phyloP scores from a whole-genome alignment of 179 eudicot genomes.

The Dionaea muscipula region DNA sequence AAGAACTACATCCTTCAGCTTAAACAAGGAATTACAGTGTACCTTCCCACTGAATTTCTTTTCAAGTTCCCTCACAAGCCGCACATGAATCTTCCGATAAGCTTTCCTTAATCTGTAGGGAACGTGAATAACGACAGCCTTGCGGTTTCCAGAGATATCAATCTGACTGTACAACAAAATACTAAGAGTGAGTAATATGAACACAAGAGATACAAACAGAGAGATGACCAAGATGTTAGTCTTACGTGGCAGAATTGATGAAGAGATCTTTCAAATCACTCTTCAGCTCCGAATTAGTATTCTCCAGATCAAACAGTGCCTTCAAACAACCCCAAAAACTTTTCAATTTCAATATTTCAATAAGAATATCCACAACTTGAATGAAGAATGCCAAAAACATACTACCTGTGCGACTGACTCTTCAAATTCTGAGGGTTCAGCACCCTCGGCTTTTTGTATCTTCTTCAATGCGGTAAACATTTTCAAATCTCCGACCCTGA shows the following conservation, averaged over 20 bases:
- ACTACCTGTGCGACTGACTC: too few relatives aligned
- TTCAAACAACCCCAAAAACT: conserved; percentile 19
- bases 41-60: conserved; percentile 6
- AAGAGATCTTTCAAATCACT: conserved; percentile 31
- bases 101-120: conserved; percentile 47
- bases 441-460: conserved; percentile 23
- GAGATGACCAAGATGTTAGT: not conserved
- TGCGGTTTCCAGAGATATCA: conserved; percentile 38
- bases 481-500: conserved; percentile 4
- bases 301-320: conserved; percentile 51
- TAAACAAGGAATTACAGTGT: not conserved
- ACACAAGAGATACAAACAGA: not conserved
- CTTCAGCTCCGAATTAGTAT: conserved; percentile 25
- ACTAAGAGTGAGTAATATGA: not conserved
- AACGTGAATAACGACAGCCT: conserved; percentile 49
- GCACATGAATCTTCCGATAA: conserved; percentile 45
- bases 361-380: too few relatives aligned
- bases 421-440: conserved; percentile 19
- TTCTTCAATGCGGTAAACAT: conserved; percentile 27
- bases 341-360: too few relatives aligned
- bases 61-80: conserved; percentile 18
- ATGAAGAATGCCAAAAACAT: too few relatives aligned
- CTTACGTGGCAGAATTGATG: conserved; percentile 41
- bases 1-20: not conserved
- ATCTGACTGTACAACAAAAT: conserved; percentile 23